phyloP scores from a whole-genome alignment of 768 basidiomycete genomes.

The Boletus bicolor region DNA sequence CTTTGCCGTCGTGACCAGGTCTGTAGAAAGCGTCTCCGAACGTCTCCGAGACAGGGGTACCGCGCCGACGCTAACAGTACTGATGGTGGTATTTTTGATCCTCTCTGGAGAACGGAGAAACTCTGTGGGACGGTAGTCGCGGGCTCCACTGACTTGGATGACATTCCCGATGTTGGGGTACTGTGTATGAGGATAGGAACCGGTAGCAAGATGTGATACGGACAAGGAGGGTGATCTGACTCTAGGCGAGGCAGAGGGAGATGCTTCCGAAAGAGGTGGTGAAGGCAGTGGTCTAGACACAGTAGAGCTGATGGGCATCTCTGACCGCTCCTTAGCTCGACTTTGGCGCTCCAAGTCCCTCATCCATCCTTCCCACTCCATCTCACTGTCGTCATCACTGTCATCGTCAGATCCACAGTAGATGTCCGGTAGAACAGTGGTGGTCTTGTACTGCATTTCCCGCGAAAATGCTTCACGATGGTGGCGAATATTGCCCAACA shows the following conservation, averaged over 20 bases:
- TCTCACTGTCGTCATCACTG: slow-evolving; percentile 46
- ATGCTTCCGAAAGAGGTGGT: slow-evolving; percentile 27
- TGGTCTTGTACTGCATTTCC: slow-evolving; percentile 24
- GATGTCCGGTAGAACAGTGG: background rate
- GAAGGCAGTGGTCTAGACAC: slow-evolving; percentile 19
- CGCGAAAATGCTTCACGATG: slow-evolving; percentile 23
- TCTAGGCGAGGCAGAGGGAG: slow-evolving; percentile 23
- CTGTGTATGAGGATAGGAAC: background rate
- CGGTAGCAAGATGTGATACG: background rate
- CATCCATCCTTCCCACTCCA: slow-evolving; percentile 68
- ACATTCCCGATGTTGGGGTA: slow-evolving; percentile 27
- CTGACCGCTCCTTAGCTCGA: slow-evolving; percentile 14
- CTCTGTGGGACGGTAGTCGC: slow-evolving; percentile 3
- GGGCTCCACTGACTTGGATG: slow-evolving; percentile 5
- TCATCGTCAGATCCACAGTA: slow-evolving; percentile 34
- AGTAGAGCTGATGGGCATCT: background rate
- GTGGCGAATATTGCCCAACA: slow-evolving; percentile 20
- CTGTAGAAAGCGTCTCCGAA: slow-evolving; percentile 25
- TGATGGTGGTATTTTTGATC: slow-evolving; percentile 16
- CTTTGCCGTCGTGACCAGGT: background rate
- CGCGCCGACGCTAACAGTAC: slow-evolving; percentile 26
- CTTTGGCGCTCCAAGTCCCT: slow-evolving; percentile 49
- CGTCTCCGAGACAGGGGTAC: slow-evolving; percentile 16
- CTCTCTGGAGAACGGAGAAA: background rate
- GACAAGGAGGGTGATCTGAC: slow-evolving; percentile 14